Percentiles rank a stretch among this genome's conserved stretches.
Evolutionary conservation across 805 yeast species (phyloP).

Genomic region (Saccharomycopsis sp.): DNA sequence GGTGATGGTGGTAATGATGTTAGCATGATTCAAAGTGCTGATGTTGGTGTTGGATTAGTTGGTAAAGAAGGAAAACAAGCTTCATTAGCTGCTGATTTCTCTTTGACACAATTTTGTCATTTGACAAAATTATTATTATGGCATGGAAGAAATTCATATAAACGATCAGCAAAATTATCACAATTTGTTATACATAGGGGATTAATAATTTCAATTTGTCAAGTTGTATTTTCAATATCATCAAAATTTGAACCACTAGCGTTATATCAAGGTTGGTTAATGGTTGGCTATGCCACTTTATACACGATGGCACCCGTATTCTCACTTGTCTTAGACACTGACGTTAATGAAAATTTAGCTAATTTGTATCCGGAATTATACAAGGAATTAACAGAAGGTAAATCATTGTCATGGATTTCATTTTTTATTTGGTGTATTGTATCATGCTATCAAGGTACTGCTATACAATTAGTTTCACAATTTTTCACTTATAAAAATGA

Average conservation of each 20-base stretch:
- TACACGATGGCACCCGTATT: constrained; percentile 99
- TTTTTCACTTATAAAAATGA: constrained; percentile 55
- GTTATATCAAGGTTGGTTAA: constrained; percentile 88
- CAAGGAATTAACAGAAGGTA: constrained; percentile 84
- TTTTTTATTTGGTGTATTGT: constrained; percentile 88
- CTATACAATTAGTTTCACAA: constrained; percentile 81
- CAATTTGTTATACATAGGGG: constrained; percentile 98
- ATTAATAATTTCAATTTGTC: constrained; percentile 85
- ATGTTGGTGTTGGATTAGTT: constrained; percentile 97
- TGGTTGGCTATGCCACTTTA: constrained; percentile 97
- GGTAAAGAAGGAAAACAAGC: constrained; percentile 99
- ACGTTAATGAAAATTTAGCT: constrained; percentile 83
- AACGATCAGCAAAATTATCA: constrained; percentile 88
- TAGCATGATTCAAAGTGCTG: constrained; percentile 97
- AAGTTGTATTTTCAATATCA: constrained; percentile 83
- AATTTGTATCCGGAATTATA: constrained; percentile 90
- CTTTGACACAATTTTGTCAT: constrained; percentile 86
- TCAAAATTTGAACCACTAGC: constrained; percentile 92
- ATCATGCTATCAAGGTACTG: constrained; percentile 84
- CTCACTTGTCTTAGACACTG: constrained; percentile 83
- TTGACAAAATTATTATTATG: constrained; percentile 80
- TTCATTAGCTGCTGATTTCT: constrained; percentile 93
- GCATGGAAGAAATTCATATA: constrained; percentile 98
- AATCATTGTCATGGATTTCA: constrained; percentile 76
- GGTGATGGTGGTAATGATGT: constrained; percentile 99